Evolutionary conservation across 352 stramenopile genomes (phyloP).

Genomic region (Pythium phragmitis): DNA sequence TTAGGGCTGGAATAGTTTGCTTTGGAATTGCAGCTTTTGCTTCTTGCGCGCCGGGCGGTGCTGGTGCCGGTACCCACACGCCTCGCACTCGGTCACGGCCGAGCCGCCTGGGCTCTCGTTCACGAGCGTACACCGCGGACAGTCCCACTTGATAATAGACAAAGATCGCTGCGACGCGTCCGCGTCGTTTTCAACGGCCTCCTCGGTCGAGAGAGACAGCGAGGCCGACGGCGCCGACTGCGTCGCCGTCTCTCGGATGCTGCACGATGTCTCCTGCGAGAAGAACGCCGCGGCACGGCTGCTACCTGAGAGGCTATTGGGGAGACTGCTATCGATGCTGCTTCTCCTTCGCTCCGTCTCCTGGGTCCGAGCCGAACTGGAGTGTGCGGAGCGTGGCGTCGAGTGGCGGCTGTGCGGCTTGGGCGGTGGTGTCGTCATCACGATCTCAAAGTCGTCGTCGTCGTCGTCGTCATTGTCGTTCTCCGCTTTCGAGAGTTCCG

Average conservation of each 20-base stretch:
- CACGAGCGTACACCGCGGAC: conserved; percentile 76
- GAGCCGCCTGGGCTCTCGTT: conserved; percentile 40
- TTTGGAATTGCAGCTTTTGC: conserved; percentile 75
- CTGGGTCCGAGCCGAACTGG: conserved; percentile 12
- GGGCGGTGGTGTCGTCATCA: conserved; percentile 13
- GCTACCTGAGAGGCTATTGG: neutral
- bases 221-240: conserved; percentile 13
- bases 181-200: neutral
- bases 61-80: conserved; percentile 65
- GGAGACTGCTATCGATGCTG: conserved; percentile 8
- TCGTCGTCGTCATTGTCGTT: neutral
- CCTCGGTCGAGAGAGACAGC: neutral
- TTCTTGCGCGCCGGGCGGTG: conserved; percentile 47
- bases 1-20: conserved; percentile 69
- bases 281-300: conserved; percentile 8
- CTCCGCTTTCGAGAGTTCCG: neutral
- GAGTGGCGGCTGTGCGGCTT: conserved; percentile 16
- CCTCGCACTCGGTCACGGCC: conserved; percentile 46
- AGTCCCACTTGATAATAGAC: conserved; percentile 47
- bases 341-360: conserved; percentile 9
- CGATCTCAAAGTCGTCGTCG: conserved; percentile 25
- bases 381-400: conserved; percentile 8
- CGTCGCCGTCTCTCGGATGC: conserved; percentile 22
- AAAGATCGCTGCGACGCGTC: neutral
- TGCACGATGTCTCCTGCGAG: conserved; percentile 11